phyloP scores from a whole-genome alignment of 2,329 filamentous ascomycete genomes.

The Chaetomiaceae sp. region DNA sequence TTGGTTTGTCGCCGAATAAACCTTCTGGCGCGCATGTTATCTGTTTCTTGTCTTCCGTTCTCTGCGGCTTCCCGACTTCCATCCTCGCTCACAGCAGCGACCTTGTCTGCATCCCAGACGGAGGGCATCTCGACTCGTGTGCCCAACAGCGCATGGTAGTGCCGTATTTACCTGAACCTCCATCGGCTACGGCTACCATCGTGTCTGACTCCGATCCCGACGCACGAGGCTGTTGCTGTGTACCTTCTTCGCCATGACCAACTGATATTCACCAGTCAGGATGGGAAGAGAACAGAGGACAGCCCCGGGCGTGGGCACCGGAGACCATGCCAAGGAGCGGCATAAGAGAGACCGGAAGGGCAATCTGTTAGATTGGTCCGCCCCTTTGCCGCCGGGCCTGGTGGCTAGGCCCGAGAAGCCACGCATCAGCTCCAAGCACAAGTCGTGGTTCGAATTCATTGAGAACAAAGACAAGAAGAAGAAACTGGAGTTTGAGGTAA shows the following conservation, averaged over 20 bases:
- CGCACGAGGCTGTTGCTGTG: background rate
- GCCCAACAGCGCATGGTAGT: background rate
- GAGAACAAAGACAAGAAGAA: constrained; percentile 60
- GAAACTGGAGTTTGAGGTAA: constrained; percentile 57
- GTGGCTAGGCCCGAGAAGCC: constrained; percentile 27
- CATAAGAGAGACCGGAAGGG: constrained; percentile 27
- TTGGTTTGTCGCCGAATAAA: too few relatives aligned
- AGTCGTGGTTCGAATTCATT: constrained; percentile 57
- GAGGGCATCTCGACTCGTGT: background rate
- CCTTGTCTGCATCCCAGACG: background rate
- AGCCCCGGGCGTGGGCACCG: constrained; percentile 21
- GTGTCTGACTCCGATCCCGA: background rate
- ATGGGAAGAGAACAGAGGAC: constrained; percentile 29
- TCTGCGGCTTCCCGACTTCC: too few relatives aligned
- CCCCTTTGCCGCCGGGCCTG: constrained; percentile 24
- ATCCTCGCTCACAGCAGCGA: background rate
- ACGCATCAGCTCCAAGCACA: constrained; percentile 47
- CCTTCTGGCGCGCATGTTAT: too few relatives aligned
- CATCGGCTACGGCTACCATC: background rate
- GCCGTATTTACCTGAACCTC: background rate
- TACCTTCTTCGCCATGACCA: constrained; percentile 3
- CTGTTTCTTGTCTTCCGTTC: too few relatives aligned
- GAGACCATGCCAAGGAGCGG: constrained; percentile 28
- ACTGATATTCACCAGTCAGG: constrained; percentile 12
- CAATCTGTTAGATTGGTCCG: constrained; percentile 24